These are phyloP conservation scores for Penicillium brasilianum DNA, from an alignment of 2,329 filamentous ascomycete species.

Conservation along the genomic window DNA sequence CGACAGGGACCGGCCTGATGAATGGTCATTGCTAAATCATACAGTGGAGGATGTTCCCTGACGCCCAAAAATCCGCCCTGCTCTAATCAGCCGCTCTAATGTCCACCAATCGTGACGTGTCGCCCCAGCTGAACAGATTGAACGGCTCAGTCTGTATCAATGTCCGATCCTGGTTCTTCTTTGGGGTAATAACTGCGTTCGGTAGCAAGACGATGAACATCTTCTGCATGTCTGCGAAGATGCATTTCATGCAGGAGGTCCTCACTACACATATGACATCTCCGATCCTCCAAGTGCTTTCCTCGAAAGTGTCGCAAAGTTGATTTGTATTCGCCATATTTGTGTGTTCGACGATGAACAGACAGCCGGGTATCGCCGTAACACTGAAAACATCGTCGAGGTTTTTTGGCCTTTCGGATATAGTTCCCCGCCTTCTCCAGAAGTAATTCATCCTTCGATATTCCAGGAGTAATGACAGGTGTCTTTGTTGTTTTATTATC, in stretches of 20 bases:
- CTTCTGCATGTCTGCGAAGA: slow-evolving; percentile 26
- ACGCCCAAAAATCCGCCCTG: too few relatives aligned
- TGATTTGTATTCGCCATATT: slow-evolving; percentile 26
- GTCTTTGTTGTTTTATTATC: slow-evolving; percentile 3
- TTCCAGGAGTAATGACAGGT: slow-evolving; percentile 1
- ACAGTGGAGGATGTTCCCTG: too few relatives aligned
- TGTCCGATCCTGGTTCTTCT: slow-evolving; percentile 14
- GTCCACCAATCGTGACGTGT: too few relatives aligned
- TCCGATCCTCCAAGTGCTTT: slow-evolving; percentile 23
- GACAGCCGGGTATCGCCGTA: slow-evolving; percentile 17
- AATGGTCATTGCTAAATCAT: too few relatives aligned
- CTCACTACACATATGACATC: slow-evolving; percentile 21
- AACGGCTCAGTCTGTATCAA: slow-evolving; percentile 13
- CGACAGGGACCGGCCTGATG: too few relatives aligned
- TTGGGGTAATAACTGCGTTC: slow-evolving; percentile 9
- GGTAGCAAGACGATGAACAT: slow-evolving; percentile 7
- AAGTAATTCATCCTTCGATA: slow-evolving; percentile 11
- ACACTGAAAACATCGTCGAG: slow-evolving; percentile 24
- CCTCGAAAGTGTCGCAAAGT: slow-evolving; percentile 24
- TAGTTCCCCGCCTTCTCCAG: slow-evolving; percentile 17
- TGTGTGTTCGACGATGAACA: slow-evolving; percentile 15
- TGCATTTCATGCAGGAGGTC: slow-evolving; percentile 26
- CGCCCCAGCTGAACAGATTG: too few relatives aligned
- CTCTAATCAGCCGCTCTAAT: too few relatives aligned
- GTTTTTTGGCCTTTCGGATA: slow-evolving; percentile 23